Percentiles rank a stretch among this genome's conserved stretches.
Conservation (phyloP, 768 basidiomycete species). For the Leccinum subtestaceum region DNA sequence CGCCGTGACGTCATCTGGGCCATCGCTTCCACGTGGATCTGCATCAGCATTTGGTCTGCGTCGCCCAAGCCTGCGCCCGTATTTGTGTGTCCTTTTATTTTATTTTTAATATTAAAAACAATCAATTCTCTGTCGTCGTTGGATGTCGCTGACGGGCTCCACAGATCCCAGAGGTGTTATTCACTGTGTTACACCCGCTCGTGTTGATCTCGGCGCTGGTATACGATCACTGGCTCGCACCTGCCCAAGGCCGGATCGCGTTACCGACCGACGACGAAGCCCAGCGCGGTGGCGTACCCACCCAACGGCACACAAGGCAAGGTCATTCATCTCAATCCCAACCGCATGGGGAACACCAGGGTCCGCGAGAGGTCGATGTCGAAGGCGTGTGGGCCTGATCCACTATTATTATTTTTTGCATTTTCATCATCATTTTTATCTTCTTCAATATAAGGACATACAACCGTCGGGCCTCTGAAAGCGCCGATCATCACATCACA, state of each 20-base stretch:
- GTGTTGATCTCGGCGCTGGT: constrained; percentile 46
- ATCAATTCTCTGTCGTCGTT: background rate
- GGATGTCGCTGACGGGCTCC: background rate
- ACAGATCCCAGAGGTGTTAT: constrained; percentile 59
- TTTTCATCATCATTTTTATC: background rate
- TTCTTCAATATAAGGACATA: background rate
- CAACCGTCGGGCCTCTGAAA: background rate
- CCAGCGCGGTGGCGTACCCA: background rate
- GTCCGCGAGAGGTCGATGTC: constrained; percentile 42
- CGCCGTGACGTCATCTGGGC: constrained; percentile 74
- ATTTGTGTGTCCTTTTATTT: constrained; percentile 44
- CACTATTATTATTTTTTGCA: background rate
- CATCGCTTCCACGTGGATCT: constrained; percentile 71
- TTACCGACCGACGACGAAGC: constrained; percentile 41
- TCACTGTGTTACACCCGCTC: constrained; percentile 67
- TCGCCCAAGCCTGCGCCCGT: constrained; percentile 64
- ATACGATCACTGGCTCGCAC: constrained; percentile 29
- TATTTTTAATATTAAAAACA: background rate
- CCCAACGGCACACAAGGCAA: constrained; percentile 1
- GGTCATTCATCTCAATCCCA: constrained; percentile 8
- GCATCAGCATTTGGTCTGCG: constrained; percentile 59
- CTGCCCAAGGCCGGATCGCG: constrained; percentile 37
- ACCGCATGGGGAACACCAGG: constrained; percentile 2
- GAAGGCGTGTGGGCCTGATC: constrained; percentile 39
- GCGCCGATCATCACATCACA: background rate